Conservation (phyloP, 1,284 basidiomycete genomes). For the Ganoderma leucocontextum region DNA sequence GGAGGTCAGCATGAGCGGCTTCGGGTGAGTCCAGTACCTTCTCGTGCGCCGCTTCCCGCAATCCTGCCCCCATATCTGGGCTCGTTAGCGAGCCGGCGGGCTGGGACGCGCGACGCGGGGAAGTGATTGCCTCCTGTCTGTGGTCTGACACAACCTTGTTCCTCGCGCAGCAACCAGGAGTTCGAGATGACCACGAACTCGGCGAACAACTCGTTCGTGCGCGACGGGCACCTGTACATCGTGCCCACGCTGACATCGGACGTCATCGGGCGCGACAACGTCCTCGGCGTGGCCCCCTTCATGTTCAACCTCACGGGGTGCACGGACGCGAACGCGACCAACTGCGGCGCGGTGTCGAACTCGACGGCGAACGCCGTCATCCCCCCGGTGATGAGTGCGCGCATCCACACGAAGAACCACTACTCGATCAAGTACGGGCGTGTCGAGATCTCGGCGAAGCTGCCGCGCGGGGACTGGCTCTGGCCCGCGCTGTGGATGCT, state of each 20-base stretch:
- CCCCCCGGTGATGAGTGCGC: conserved; percentile 83
- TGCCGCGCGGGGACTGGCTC: conserved; percentile 69
- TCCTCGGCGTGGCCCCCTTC: conserved; percentile 62
- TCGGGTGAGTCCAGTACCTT: conserved; percentile 64
- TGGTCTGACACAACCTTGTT: conserved; percentile 15
- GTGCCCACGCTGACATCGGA: conserved; percentile 87
- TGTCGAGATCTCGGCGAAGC: conserved; percentile 83
- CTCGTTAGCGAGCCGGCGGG: not conserved
- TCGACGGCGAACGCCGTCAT: conserved; percentile 67
- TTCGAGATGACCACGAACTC: conserved; percentile 89
- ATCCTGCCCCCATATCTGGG: not conserved
- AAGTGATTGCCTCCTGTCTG: not conserved
- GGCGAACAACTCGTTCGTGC: conserved; percentile 81
- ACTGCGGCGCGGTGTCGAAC: conserved; percentile 68
- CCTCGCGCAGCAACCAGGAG: conserved; percentile 71
- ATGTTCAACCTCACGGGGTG: conserved; percentile 85
- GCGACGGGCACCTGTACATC: conserved; percentile 81
- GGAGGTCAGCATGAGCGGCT: conserved; percentile 86
- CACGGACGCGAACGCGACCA: conserved; percentile 64
- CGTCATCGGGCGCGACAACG: conserved; percentile 63
- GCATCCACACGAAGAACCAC: conserved; percentile 76
- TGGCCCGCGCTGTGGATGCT: conserved; percentile 92
- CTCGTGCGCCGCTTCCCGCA: not conserved
- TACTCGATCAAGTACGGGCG: conserved; percentile 81
- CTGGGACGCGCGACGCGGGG: not conserved